phyloP scores from a whole-genome alignment of 2,329 filamentous ascomycete genomes.

The Zymoseptoria crescenta region DNA sequence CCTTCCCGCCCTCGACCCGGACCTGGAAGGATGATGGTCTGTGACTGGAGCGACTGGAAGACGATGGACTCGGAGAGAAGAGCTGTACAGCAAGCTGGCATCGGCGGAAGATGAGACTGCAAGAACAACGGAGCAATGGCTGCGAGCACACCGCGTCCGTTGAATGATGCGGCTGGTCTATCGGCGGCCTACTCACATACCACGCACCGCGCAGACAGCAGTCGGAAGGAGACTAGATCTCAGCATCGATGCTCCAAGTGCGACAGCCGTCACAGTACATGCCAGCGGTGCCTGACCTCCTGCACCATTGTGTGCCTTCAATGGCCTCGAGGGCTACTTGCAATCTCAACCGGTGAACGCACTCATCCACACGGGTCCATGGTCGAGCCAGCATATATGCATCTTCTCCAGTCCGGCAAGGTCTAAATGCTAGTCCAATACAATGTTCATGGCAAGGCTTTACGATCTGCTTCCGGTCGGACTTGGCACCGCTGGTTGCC shows the following conservation, averaged over 20 bases:
- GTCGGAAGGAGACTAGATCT: not conserved
- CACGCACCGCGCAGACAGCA: not conserved
- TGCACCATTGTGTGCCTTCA: not conserved
- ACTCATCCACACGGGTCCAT: not conserved
- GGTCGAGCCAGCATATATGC: not conserved
- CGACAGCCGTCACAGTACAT: not conserved
- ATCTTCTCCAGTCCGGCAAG: not conserved
- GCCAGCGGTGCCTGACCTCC: not conserved
- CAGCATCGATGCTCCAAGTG: not conserved
- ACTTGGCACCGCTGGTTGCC: not conserved
- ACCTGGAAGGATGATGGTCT: not conserved
- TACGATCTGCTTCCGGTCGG: not conserved
- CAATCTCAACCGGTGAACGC: not conserved
- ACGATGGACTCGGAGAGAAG: not conserved
- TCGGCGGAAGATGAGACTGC: not conserved
- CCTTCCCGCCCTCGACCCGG: not conserved
- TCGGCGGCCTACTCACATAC: not conserved
- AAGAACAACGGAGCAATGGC: not conserved
- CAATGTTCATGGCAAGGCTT: not conserved
- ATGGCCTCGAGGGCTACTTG: not conserved
- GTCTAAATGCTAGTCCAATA: not conserved
- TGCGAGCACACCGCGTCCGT: not conserved
- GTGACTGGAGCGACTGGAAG: not conserved
- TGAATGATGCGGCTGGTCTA: not conserved
- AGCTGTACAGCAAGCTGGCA: not conserved